Conservation (phyloP, 2,329 filamentous ascomycete species). For the Neopestalotiopsis sp. region DNA sequence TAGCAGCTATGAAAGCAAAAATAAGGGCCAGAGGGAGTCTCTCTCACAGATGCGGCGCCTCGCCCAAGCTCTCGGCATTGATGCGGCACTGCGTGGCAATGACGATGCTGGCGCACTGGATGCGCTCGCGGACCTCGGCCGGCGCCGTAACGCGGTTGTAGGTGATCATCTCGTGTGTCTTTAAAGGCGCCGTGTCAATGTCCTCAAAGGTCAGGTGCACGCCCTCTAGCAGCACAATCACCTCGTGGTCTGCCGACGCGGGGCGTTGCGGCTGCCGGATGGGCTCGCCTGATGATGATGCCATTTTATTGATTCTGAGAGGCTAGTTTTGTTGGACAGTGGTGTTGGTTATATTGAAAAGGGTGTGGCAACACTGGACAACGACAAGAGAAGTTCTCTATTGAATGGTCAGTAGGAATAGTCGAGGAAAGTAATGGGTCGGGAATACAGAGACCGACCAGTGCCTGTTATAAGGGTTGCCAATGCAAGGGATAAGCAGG, state of each 20-base stretch:
- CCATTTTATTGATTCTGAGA: background rate
- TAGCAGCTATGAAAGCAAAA: background rate
- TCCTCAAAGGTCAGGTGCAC: conserved; percentile 23
- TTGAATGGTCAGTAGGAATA: no score
- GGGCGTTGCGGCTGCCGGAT: conserved; percentile 19
- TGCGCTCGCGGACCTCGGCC: conserved; percentile 23
- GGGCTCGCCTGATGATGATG: background rate
- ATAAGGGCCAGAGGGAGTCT: background rate
- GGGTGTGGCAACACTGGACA: no score
- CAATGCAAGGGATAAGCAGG: no score
- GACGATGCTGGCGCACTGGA: conserved; percentile 29
- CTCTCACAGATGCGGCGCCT: conserved; percentile 28
- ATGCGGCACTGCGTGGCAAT: conserved; percentile 23
- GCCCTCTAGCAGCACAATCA: conserved; percentile 26
- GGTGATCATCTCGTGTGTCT: conserved; percentile 25
- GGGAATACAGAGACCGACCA: no score
- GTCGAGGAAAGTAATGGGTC: no score
- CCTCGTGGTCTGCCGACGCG: conserved; percentile 25
- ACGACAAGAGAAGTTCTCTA: no score
- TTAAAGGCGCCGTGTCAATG: conserved; percentile 21
- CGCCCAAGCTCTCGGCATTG: conserved; percentile 25
- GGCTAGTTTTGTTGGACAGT: no score
- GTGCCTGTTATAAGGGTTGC: no score
- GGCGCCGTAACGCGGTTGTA: conserved; percentile 22
- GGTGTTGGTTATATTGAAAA: no score